These are phyloP conservation scores for Aureobasidium sp. DNA, from an alignment of 2,329 filamentous ascomycete genomes.

Conservation along the genomic window DNA sequence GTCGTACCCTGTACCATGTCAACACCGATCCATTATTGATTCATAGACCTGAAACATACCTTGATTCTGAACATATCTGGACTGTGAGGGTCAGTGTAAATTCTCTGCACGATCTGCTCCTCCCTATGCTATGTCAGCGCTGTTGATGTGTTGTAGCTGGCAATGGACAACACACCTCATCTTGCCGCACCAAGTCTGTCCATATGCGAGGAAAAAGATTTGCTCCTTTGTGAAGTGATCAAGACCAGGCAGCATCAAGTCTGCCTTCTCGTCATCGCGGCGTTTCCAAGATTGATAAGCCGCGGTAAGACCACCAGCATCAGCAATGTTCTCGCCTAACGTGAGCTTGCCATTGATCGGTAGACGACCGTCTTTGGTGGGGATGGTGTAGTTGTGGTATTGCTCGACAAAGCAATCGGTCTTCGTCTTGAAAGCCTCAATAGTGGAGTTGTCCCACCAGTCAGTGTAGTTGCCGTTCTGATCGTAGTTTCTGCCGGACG, in stretches of 20 bases:
- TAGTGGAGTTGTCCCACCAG: conserved; percentile 60
- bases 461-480: conserved; percentile 57
- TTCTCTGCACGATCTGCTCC: conserved; percentile 49
- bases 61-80: conserved; percentile 52
- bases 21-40: neutral
- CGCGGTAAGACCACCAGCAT: conserved; percentile 59
- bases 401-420: conserved; percentile 63
- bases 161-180: conserved; percentile 22
- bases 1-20: conserved; percentile 46
- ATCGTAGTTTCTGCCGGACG: conserved; percentile 57
- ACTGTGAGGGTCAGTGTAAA: conserved; percentile 60
- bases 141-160: neutral
- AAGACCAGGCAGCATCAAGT: conserved; percentile 53
- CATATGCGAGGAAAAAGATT: conserved; percentile 54
- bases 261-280: conserved; percentile 45
- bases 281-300: conserved; percentile 61
- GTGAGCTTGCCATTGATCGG: conserved; percentile 59
- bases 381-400: conserved; percentile 55
- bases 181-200: conserved; percentile 57
- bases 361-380: conserved; percentile 48
- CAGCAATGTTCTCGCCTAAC: conserved; percentile 64
- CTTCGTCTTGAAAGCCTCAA: conserved; percentile 51
- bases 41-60: neutral
- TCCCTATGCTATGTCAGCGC: conserved; percentile 33
- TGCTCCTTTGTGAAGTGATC: conserved; percentile 59